Conservation (phyloP, 2,329 filamentous ascomycete species). For the Sporothrix protearum region DNA sequence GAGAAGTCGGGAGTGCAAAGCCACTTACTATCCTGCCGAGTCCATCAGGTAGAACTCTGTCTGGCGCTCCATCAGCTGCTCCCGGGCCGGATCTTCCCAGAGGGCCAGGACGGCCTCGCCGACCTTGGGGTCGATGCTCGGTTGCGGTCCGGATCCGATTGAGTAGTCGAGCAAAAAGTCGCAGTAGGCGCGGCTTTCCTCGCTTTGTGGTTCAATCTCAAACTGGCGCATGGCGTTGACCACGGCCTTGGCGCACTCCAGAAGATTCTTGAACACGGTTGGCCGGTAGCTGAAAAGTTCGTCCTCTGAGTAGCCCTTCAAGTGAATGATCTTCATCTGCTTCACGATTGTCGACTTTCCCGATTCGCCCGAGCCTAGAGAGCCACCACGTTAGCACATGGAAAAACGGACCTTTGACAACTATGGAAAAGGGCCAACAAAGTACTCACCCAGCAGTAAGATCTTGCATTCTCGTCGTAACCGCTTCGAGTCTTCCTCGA, state of each 20-base stretch:
- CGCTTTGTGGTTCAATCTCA: slow-evolving; percentile 70
- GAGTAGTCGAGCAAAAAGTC: slow-evolving; percentile 83
- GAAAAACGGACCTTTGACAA: background rate
- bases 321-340: slow-evolving; percentile 99
- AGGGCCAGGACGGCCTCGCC: slow-evolving; percentile 79
- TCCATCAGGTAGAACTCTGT: slow-evolving; percentile 99
- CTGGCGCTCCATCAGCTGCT: slow-evolving; percentile 82
- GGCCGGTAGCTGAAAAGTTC: slow-evolving; percentile 91
- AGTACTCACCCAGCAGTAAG: slow-evolving; percentile 73
- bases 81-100: slow-evolving; percentile 84
- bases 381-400: slow-evolving; percentile 21
- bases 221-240: slow-evolving; percentile 91
- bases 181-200: slow-evolving; percentile 69
- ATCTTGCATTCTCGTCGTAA: slow-evolving; percentile 99
- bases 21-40: slow-evolving; percentile 88
- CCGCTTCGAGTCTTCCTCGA: slow-evolving; percentile 91
- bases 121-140: slow-evolving; percentile 74
- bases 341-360: slow-evolving; percentile 99
- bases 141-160: slow-evolving; percentile 85
- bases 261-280: slow-evolving; percentile 96
- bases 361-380: slow-evolving; percentile 88
- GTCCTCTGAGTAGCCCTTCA: slow-evolving; percentile 93
- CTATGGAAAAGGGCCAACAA: too few species aligned
- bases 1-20: too few species aligned
- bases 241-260: slow-evolving; percentile 93